Conservation (phyloP, 768 basidiomycete genomes). For the Mycena maculata region DNA sequence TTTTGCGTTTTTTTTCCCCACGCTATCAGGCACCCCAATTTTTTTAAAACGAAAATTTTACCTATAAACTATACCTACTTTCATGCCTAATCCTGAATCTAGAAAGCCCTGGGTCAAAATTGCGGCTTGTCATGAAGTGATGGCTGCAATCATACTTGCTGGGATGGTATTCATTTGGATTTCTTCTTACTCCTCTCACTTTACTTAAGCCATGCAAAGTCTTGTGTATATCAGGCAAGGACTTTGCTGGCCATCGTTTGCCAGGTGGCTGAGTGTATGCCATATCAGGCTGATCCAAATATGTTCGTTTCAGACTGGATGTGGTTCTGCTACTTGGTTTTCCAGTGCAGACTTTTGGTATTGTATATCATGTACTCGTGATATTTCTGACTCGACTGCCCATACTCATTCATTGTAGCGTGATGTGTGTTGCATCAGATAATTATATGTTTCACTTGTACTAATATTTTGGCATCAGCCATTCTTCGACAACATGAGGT, state of each 20-base stretch:
- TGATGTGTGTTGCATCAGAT: conserved; percentile 9
- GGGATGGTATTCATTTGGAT: no score
- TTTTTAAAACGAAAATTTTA: no score
- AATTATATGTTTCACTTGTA: background rate
- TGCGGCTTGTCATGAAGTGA: no score
- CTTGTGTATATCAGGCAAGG: conserved; percentile 24
- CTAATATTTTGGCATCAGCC: conserved; percentile 12
- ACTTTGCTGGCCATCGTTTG: background rate
- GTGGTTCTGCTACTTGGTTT: conserved; percentile 14
- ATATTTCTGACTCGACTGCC: no score
- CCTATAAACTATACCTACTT: no score
- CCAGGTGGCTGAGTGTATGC: background rate
- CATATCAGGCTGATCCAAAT: conserved; percentile 18
- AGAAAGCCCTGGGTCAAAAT: no score
- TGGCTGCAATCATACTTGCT: no score
- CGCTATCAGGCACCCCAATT: no score
- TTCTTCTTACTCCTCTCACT: no score
- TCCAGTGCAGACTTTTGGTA: conserved; percentile 26
- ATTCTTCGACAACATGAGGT: conserved; percentile 12
- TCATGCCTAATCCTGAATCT: no score
- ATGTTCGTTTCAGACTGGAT: conserved; percentile 17
- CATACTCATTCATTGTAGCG: conserved; percentile 8
- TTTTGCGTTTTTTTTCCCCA: no score
- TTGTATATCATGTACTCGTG: conserved; percentile 23
- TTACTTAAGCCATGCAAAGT: conserved; percentile 18